Conservation (phyloP, 176 grass and related monocot species). For the Triticum urartu region DNA sequence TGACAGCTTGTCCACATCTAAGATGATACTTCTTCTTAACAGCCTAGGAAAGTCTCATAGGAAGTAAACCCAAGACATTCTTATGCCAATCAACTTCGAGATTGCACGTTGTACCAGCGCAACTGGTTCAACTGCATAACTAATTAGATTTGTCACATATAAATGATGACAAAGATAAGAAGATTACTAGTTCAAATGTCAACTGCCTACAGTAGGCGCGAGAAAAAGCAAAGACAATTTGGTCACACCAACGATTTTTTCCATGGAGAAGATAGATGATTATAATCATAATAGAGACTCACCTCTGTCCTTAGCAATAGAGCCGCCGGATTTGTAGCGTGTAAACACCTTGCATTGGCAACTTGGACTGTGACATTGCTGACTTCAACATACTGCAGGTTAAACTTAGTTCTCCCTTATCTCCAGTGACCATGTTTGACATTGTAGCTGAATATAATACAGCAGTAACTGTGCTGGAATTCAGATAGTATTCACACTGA, state of each 20-base stretch:
- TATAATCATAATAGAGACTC: constrained; percentile 2
- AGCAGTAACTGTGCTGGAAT: background rate
- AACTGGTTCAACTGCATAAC: constrained; percentile 3
- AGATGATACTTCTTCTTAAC: constrained; percentile 20
- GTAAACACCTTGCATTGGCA: constrained; percentile 41
- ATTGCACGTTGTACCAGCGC: background rate
- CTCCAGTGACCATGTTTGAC: constrained; percentile 41
- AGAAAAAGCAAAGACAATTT: constrained; percentile 37
- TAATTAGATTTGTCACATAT: background rate
- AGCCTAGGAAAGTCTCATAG: constrained; percentile 7
- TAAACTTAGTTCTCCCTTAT: constrained; percentile 9
- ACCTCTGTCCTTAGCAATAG: constrained; percentile 11
- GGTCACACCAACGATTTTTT: constrained; percentile 11
- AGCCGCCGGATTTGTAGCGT: constrained; percentile 15
- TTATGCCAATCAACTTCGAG: constrained; percentile 16
- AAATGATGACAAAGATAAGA: constrained; percentile 6
- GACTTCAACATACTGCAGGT: constrained; percentile 26
- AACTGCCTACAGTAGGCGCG: constrained; percentile 32
- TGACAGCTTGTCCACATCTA: constrained; percentile 5
- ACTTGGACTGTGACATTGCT: constrained; percentile 34
- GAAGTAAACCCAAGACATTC: constrained; percentile 35
- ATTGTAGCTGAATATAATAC: constrained; percentile 31
- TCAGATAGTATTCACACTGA: constrained; percentile 34
- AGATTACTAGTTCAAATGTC: constrained; percentile 44
- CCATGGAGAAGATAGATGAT: background rate